Evolutionary conservation across 306 rosid species (phyloP).

Genomic region (Sophora flavescens): DNA sequence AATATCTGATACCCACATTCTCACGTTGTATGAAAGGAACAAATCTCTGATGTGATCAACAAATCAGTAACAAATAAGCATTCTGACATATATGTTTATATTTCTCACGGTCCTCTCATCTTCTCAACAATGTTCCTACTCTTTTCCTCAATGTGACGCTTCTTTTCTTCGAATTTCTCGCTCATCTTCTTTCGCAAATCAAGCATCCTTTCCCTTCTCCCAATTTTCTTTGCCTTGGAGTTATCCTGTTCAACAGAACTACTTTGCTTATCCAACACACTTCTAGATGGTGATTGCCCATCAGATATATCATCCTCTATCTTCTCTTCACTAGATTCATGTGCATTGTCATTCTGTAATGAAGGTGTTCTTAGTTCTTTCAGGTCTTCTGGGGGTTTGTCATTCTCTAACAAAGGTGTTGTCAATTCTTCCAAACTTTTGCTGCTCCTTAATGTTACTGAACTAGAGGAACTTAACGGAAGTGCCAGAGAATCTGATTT

Average conservation of each 20-base stretch:
- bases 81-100: conserved; percentile 27
- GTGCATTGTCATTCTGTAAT: conserved; percentile 10
- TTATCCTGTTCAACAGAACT: conserved; percentile 56
- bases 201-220: conserved; percentile 78
- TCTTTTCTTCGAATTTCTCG: conserved; percentile 89
- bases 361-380: conserved; percentile 52
- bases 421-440: conserved; percentile 53
- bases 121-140: conserved; percentile 82
- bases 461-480: conserved; percentile 40
- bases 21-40: conserved; percentile 35
- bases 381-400: conserved; percentile 44
- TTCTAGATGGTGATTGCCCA: conserved; percentile 45
- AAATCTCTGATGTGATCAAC: conserved; percentile 33
- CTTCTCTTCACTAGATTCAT: conserved; percentile 49
- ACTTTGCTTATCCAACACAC: conserved; percentile 46
- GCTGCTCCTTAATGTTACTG: conserved; percentile 47
- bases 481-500: conserved; percentile 51
- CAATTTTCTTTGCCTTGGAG: conserved; percentile 62
- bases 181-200: conserved; percentile 85
- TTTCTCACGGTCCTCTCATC: conserved; percentile 78
- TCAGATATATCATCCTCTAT: conserved; percentile 49
- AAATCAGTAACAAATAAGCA: conserved; percentile 40
- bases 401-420: conserved; percentile 61
- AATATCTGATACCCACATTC: conserved; percentile 36
- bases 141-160: conserved; percentile 77